Base-by-base conservation (phyloP, 768 basidiomycete genomes). In the Lactarius psammicola region DNA sequence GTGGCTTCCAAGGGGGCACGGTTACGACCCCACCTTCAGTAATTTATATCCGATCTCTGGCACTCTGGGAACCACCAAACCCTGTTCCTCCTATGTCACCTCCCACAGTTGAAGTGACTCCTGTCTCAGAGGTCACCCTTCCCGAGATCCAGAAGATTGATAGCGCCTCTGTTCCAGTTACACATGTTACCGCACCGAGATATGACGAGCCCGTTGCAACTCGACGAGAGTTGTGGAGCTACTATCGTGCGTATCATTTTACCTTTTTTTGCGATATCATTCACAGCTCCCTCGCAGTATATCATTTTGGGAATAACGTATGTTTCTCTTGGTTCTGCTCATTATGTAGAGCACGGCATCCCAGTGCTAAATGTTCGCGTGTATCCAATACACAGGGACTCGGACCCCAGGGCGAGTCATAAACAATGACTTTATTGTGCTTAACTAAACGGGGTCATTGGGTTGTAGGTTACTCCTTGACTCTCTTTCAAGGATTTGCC, bases 261-360 rank as follows among this genome's bases (percentile, higher is more conserved):
- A 31, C n/a, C 34, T 34, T 40, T 36, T 51, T 91, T 88, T 90
- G 64, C 51, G 33, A 36, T 53, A 18, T 40, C 36, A 31, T 60
- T 67, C 44, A 56, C 51, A 56, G 10, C 57, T 38, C 15, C 30
- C 57, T 8, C 15, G 58, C 59, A 91, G 90, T 92, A 61, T 92
- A 90, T 73, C 88, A 85, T 75, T 91, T 90, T 67, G 90, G 90
- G 57, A 84, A 90, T 68, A 90, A 89, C 74, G 88, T 89, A 69
- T 28, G 80, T 69, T 23, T 38, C 53, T 4, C 18, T n/a, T 5
- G n/a, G 18, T 30, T 20, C 28, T 56, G 18, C 60, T 51, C 44
- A 54, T 10, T 51, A 28, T 18, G 38, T 31, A 68, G 33, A 66
- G 54, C 8, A 49, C 4, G 42, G 36, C 30, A 30, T 7, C 34